These are phyloP conservation scores for Chamaecyparis obtusa DNA, from an alignment of 75 land plant genomes.

Conservation along the genomic window DNA sequence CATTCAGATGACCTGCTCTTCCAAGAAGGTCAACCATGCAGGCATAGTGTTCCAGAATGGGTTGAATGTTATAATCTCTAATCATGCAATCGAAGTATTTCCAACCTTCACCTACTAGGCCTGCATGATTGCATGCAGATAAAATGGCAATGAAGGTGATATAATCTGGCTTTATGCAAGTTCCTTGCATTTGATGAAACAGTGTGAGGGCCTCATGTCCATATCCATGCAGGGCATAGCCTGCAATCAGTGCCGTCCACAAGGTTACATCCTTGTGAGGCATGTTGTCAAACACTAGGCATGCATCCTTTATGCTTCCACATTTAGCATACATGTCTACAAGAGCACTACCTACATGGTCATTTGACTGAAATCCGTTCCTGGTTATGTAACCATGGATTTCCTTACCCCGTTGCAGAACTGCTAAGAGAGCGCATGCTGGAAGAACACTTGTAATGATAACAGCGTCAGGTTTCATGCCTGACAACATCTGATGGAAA, in stretches of 20 bases:
- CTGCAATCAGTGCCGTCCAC: neutral
- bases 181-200: neutral
- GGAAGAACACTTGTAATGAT: slow-evolving; percentile 26
- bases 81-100: neutral
- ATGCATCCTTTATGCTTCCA: slow-evolving; percentile 21
- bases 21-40: slow-evolving; percentile 24
- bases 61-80: neutral
- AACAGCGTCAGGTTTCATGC: slow-evolving; percentile 20
- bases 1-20: slow-evolving; percentile 1
- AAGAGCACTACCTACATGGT: slow-evolving; percentile 17
- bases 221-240: neutral
- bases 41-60: neutral
- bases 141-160: slow-evolving; percentile 8
- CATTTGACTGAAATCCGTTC: neutral
- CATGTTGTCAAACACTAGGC: slow-evolving; percentile 9
- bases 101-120: neutral
- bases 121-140: neutral
- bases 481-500: slow-evolving; percentile 27
- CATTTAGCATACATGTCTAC: slow-evolving; percentile 24
- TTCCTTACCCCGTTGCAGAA: slow-evolving; percentile 19
- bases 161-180: neutral
- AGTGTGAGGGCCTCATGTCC: neutral
- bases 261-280: neutral
- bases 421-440: slow-evolving; percentile 19
- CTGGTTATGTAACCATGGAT: neutral